A percentile compares a stretch with the other conserved stretches of the same genome.
Conservation (phyloP, 208 protist species). For the Crithidia bombi region DNA sequence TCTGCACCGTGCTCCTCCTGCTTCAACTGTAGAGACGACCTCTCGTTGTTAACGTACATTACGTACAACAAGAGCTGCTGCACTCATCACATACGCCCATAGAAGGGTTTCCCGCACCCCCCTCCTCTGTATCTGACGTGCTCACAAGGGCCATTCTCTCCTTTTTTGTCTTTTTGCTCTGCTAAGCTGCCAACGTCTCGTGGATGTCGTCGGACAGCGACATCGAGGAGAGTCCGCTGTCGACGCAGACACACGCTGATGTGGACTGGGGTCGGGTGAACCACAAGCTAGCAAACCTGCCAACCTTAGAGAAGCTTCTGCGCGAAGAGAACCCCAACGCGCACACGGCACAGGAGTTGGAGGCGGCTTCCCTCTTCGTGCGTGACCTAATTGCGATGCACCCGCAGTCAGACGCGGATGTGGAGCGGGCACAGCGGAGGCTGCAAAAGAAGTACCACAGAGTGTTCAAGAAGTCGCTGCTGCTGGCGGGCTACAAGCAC, state of each 20-base stretch:
- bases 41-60: no score
- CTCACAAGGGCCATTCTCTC: no score
- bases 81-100: no score
- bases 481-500: slow-evolving; percentile 81
- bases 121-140: background rate
- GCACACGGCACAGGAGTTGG: slow-evolving; percentile 54
- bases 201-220: slow-evolving; percentile 37
- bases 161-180: slow-evolving; percentile 22
- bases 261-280: slow-evolving; percentile 53
- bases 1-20: no score
- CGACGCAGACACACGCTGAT: slow-evolving; percentile 2
- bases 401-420: slow-evolving; percentile 40
- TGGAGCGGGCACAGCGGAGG: slow-evolving; percentile 45
- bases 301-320: slow-evolving; percentile 71
- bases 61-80: no score
- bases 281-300: slow-evolving; percentile 70
- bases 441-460: slow-evolving; percentile 75
- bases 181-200: background rate
- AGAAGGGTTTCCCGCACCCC: no score
- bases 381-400: slow-evolving; percentile 38
- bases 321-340: slow-evolving; percentile 74
- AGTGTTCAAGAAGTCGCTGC: slow-evolving; percentile 76
- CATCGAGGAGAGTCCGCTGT: slow-evolving; percentile 20
- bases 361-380: slow-evolving; percentile 55
- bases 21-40: no score